Percentiles rank a stretch among this genome's conserved stretches.
phyloP scores from a whole-genome alignment of 306 rosid genomes.

The Castanea sativa region DNA sequence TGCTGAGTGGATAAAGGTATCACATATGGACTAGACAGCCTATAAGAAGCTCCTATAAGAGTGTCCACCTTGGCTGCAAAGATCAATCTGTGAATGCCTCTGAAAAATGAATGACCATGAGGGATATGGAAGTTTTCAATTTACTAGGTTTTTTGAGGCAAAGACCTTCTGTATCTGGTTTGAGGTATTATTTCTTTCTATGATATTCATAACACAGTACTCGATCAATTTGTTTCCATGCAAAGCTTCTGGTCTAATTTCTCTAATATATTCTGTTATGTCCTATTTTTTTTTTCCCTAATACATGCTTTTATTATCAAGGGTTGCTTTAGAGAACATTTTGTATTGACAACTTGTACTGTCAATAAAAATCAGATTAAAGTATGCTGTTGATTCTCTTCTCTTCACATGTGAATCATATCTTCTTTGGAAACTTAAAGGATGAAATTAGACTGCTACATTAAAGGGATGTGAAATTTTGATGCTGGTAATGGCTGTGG shows the following conservation, averaged over 20 bases:
- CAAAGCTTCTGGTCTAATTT: not conserved
- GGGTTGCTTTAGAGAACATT: not conserved
- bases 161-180: slow-evolving; percentile 85
- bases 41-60: not conserved
- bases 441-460: not conserved
- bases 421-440: not conserved
- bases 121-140: not conserved
- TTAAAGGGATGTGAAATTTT: not conserved
- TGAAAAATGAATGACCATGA: not conserved
- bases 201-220: not conserved
- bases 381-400: not conserved
- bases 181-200: slow-evolving; percentile 56
- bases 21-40: not conserved
- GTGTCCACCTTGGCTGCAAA: not conserved
- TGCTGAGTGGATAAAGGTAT: not conserved
- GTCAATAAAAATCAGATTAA: not conserved
- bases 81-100: not conserved
- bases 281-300: not conserved
- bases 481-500: not conserved
- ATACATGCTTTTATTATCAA: not conserved
- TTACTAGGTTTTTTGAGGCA: slow-evolving; percentile 73
- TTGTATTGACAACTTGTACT: not conserved
- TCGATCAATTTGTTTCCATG: not conserved
- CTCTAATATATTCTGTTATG: slow-evolving; percentile 9
- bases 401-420: not conserved